Evolutionary conservation across 2,329 filamentous ascomycete genomes (phyloP).

Genomic region (Phialocephala subalpina): DNA sequence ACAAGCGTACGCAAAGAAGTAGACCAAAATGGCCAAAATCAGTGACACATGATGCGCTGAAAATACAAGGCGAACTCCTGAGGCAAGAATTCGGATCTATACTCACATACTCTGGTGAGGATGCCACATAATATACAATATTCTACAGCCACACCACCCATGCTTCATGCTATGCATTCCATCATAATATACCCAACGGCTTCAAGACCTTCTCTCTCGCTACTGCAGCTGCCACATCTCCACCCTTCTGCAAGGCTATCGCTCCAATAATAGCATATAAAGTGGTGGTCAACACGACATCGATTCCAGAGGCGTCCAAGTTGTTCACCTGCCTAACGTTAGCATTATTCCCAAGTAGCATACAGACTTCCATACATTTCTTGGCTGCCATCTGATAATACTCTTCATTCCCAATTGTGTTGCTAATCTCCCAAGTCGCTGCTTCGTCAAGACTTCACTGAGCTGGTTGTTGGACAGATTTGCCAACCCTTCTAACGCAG

Average conservation of each 20-base stretch:
- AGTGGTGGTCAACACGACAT: constrained; percentile 77
- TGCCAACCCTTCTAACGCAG: constrained; percentile 75
- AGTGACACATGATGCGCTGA: background rate
- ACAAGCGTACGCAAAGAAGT: no score
- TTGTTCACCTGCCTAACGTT: constrained; percentile 63
- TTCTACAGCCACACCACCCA: constrained; percentile 33
- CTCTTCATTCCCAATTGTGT: constrained; percentile 73
- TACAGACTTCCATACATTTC: constrained; percentile 62
- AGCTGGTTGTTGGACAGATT: constrained; percentile 72
- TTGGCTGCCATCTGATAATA: constrained; percentile 89
- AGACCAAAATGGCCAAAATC: no score
- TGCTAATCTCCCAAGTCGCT: constrained; percentile 73
- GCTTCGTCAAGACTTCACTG: constrained; percentile 66
- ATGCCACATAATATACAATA: constrained; percentile 39
- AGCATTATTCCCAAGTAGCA: constrained; percentile 24
- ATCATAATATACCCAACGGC: constrained; percentile 42
- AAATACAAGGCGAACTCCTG: background rate
- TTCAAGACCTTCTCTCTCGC: constrained; percentile 69
- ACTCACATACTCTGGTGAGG: constrained; percentile 7
- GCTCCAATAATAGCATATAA: constrained; percentile 90
- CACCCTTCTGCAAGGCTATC: constrained; percentile 86
- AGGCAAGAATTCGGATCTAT: background rate
- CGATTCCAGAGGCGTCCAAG: constrained; percentile 75
- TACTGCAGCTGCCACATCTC: constrained; percentile 76
- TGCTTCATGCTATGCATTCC: constrained; percentile 29